A percentile compares a stretch with the other conserved stretches of the same genome.
Conservation (phyloP, 768 basidiomycete species). For the Boletus fagicola region DNA sequence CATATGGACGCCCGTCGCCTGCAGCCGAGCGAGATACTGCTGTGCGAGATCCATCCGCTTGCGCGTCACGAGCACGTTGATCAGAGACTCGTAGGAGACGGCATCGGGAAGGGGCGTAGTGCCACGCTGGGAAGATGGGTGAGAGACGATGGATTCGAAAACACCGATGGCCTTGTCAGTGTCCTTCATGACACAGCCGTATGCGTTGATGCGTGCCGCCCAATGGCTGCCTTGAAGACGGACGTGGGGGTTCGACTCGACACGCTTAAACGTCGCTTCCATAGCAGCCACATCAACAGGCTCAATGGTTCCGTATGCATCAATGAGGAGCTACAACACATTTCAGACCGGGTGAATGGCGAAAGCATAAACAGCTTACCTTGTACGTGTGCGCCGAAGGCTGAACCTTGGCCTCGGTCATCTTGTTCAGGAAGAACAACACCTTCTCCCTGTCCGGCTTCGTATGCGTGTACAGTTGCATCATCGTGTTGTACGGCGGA, state of each 20-base stretch:
- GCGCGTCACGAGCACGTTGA: constrained; percentile 81
- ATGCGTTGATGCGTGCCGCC: constrained; percentile 85
- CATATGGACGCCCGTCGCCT: constrained; percentile 66
- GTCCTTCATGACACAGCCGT: constrained; percentile 78
- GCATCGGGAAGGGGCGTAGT: constrained; percentile 60
- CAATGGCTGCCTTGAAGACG: constrained; percentile 58
- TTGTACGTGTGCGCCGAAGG: constrained; percentile 96
- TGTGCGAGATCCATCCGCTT: constrained; percentile 77
- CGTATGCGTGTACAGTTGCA: constrained; percentile 92
- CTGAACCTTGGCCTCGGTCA: constrained; percentile 56
- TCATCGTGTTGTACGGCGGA: constrained; percentile 98
- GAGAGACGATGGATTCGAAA: constrained; percentile 71
- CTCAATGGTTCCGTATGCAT: constrained; percentile 82
- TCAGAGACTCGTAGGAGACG: constrained; percentile 83
- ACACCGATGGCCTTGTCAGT: constrained; percentile 69
- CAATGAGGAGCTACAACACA: constrained; percentile 68
- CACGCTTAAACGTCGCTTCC: constrained; percentile 69
- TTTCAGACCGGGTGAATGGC: background rate
- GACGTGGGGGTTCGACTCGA: constrained; percentile 37
- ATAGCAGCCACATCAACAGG: constrained; percentile 74
- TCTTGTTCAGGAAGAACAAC: constrained; percentile 68
- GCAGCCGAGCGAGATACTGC: constrained; percentile 61
- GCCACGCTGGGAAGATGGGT: constrained; percentile 41
- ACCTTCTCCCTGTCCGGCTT: constrained; percentile 81
- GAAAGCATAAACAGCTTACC: constrained; percentile 38